Base-by-base conservation (phyloP, 441 rosid species). In the Cnidoscolus chayamansa region DNA sequence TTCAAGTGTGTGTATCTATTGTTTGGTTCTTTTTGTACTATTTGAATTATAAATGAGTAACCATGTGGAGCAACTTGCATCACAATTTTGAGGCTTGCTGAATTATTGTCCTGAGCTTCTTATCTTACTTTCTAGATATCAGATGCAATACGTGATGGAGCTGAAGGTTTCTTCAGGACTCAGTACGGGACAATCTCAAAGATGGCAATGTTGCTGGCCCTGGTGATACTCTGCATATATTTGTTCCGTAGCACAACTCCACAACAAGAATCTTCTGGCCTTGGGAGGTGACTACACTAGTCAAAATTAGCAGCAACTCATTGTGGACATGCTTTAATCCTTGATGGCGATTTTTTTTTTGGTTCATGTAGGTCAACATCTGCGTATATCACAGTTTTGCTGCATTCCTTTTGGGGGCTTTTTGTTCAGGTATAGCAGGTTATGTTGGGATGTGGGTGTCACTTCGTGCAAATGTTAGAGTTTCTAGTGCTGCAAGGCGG, bases 361-460 rank as follows among this genome's bases (percentile, higher is more conserved):
- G 74, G 3, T 70, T 80, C 65, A 59, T 84, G 75, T 88, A 95
- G 99, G 86, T 78, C 86, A 74, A 83, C 86, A 72, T 83, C 96
- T 78, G 98, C 99, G 48, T 93, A 63, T 77, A 91, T 91, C 76
- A 95, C 97, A 79, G 99, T 93, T 25, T 25, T 73, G 95, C 91
- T 73, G 83, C 97, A 81, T 95, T 95, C 86, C 97, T 95, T 70
- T 77, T 95, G 81, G 99, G 99, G 43, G 97, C 99, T 40, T 67
- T 95, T 59, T 95, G 99, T 79, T 95, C 98, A 35, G 99, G 98
- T 80, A 67, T 84, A 73, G 99, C 98, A 2, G 99, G 98, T 71
- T 95, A 95, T 83, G 91, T 95, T 80, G 99, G 99, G 66, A 95
- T 95, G 97, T 95, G 99, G 98, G 98, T 95, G 71, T 95, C 97